Evolutionary conservation across 139 green algal genomes (phyloP).

Genomic region (Dunaliella primolecta): DNA sequence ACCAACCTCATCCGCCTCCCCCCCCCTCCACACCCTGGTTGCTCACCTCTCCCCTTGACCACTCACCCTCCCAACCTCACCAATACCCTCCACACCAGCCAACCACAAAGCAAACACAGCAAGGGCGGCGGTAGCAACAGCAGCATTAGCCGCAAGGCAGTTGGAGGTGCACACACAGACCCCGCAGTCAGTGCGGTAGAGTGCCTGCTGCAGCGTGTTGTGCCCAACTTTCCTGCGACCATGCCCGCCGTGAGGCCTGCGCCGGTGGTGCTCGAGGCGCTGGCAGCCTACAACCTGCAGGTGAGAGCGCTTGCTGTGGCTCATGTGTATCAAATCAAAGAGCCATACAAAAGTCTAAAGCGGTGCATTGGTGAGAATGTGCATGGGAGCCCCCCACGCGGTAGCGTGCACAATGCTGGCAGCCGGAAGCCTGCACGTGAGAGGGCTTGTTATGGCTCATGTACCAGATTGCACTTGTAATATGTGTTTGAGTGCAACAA

Average conservation of each 20-base stretch:
- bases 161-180: not conserved
- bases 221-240: conserved; percentile 40
- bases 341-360: no score
- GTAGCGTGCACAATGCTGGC: no score
- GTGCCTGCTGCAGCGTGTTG: conserved; percentile 25
- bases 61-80: not conserved
- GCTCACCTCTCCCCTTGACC: not conserved
- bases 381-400: no score
- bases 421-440: no score
- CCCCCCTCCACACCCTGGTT: no score
- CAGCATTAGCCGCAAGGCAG: not conserved
- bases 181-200: conserved; percentile 2
- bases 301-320: not conserved
- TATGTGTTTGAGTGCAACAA: no score
- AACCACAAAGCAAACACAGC: no score
- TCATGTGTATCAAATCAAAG: no score
- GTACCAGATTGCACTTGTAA: no score
- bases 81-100: no score
- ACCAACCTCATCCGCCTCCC: not conserved
- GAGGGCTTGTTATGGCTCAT: no score
- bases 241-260: conserved; percentile 16
- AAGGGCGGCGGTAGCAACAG: not conserved
- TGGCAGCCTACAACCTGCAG: conserved; percentile 58
- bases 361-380: no score
- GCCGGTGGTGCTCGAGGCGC: conserved; percentile 28